Evolutionary conservation across 163 green algal genomes (phyloP).

Genomic region (Scenedesmus sp.): DNA sequence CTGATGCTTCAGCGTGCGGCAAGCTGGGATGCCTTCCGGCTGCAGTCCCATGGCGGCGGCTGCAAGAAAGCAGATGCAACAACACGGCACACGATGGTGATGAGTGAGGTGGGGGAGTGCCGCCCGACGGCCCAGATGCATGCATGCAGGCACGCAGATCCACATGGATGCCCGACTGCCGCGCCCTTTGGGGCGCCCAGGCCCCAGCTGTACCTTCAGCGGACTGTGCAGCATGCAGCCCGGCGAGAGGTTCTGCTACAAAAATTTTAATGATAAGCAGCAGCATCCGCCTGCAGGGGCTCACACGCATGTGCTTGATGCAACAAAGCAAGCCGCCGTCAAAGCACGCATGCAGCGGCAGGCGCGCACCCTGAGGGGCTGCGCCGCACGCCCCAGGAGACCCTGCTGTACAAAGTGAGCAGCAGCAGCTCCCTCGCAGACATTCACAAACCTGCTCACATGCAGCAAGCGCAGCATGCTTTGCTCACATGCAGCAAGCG

Average conservation of each 20-base stretch:
- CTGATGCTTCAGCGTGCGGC: constrained; percentile 23
- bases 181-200: too few relatives aligned
- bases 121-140: too few relatives aligned
- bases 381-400: too few relatives aligned
- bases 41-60: constrained; percentile 29
- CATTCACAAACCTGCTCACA: too few relatives aligned
- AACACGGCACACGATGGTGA: background rate
- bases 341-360: background rate
- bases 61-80: background rate
- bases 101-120: too few relatives aligned
- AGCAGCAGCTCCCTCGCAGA: too few relatives aligned
- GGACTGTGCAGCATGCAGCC: background rate
- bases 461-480: too few relatives aligned
- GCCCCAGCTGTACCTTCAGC: too few relatives aligned
- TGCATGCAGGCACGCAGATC: too few relatives aligned
- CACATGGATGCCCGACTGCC: background rate
- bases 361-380: too few relatives aligned
- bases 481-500: background rate
- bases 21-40: constrained; percentile 40
- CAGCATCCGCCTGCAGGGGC: constrained; percentile 62
- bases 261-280: constrained; percentile 56
- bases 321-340: constrained; percentile 46
- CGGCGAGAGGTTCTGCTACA: constrained; percentile 58
- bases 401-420: too few relatives aligned
- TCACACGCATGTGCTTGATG: too few relatives aligned